These are phyloP conservation scores for Entonaema liquescens DNA, from an alignment of 495 filamentous ascomycete species.

Conservation along the genomic window DNA sequence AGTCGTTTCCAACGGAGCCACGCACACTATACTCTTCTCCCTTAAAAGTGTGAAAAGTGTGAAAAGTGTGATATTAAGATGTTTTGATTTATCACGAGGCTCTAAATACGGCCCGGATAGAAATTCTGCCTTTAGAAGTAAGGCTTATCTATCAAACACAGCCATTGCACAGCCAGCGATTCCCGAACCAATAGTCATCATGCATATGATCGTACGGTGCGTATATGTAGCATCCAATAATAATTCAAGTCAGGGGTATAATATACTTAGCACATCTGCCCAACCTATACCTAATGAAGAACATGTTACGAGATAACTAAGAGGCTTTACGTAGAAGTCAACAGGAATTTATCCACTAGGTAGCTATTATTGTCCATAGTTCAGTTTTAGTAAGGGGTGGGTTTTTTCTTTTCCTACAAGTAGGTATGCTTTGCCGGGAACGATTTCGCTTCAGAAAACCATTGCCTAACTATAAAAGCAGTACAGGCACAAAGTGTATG, in stretches of 20 bases:
- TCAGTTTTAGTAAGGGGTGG: too few relatives aligned
- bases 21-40: not conserved
- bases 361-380: too few relatives aligned
- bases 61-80: not conserved
- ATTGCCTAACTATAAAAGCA: not conserved
- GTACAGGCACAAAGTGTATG: not conserved
- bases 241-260: too few relatives aligned
- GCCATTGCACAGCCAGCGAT: not conserved
- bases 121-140: not conserved
- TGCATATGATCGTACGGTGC: too few relatives aligned
- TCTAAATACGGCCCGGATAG: not conserved
- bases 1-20: not conserved
- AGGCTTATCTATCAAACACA: not conserved
- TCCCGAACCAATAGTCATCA: not conserved
- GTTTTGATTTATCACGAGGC: not conserved
- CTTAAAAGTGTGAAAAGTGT: too few relatives aligned
- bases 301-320: too few relatives aligned
- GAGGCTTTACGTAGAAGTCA: too few relatives aligned
- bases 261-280: too few relatives aligned
- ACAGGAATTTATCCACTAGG: too few relatives aligned
- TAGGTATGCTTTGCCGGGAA: not conserved
- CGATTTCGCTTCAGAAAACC: not conserved
- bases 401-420: too few relatives aligned
- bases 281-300: too few relatives aligned
- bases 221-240: too few relatives aligned